A percentile compares a stretch with the other conserved stretches of the same genome.
These are phyloP conservation scores for Tricholoma sp. DNA, from an alignment of 768 basidiomycete species.

Conservation along the genomic window DNA sequence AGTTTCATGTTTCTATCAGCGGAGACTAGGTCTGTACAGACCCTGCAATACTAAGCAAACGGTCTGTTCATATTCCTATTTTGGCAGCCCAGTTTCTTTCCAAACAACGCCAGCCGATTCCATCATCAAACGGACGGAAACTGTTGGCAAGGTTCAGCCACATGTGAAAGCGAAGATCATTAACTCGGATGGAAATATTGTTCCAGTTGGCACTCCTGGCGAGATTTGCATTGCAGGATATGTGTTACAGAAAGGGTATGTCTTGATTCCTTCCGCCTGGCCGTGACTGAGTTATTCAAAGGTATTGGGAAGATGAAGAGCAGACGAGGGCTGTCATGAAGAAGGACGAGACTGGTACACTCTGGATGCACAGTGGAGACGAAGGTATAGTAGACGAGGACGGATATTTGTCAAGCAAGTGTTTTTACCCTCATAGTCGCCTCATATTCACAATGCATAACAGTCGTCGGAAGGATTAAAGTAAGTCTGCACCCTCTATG, in stretches of 20 bases:
- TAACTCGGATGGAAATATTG: constrained; percentile 49
- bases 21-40: constrained; percentile 54
- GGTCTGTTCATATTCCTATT: background rate
- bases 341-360: constrained; percentile 42
- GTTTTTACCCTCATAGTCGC: background rate
- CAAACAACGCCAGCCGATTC: constrained; percentile 70
- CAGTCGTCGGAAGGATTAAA: constrained; percentile 79
- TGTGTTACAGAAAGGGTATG: constrained; percentile 73
- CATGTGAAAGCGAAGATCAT: constrained; percentile 76
- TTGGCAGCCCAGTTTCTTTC: constrained; percentile 71
- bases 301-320: constrained; percentile 72
- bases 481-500: constrained; percentile 28
- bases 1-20: constrained; percentile 35
- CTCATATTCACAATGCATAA: background rate
- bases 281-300: constrained; percentile 19
- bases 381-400: constrained; percentile 78
- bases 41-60: background rate
- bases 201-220: constrained; percentile 71
- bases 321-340: constrained; percentile 62
- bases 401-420: constrained; percentile 68
- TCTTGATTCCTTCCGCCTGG: background rate
- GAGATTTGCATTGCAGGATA: constrained; percentile 76
- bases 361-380: constrained; percentile 87
- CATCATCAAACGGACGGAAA: constrained; percentile 71
- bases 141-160: constrained; percentile 71